Percentiles rank a stretch among this genome's conserved stretches.
phyloP scores from a whole-genome alignment of 805 yeast species.

The Kuraishia hungarica region DNA sequence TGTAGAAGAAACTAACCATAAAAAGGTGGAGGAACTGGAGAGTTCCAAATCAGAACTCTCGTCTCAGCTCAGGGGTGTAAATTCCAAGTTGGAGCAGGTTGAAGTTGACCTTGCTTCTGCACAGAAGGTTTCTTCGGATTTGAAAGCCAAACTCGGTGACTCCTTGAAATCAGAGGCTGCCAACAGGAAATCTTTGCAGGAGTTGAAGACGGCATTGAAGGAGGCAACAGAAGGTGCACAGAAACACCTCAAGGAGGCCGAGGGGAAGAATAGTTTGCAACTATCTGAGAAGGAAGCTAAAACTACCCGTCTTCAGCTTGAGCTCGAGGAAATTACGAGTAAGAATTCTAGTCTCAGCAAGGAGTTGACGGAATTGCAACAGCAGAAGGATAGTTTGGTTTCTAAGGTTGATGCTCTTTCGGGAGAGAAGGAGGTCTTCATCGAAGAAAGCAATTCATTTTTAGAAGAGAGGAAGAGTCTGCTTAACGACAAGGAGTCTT shows the following conservation, averaged over 20 bases:
- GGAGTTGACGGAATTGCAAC: background rate
- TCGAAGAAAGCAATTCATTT: background rate
- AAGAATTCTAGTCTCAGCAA: constrained; percentile 5
- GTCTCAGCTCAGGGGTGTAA: constrained; percentile 8
- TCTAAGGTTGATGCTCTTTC: background rate
- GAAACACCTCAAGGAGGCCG: background rate
- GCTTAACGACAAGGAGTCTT: background rate
- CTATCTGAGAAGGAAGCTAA: constrained; percentile 25
- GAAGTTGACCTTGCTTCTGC: constrained; percentile 1
- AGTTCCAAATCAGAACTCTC: constrained; percentile 1
- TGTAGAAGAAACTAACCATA: constrained; percentile 5
- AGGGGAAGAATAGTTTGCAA: background rate
- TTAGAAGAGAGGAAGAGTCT: background rate
- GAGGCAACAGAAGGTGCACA: background rate
- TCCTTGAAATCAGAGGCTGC: background rate
- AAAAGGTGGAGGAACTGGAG: constrained; percentile 11
- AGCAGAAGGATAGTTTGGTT: background rate
- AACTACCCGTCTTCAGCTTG: constrained; percentile 3
- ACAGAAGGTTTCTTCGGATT: constrained; percentile 1
- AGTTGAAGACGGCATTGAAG: background rate
- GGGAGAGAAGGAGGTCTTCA: background rate
- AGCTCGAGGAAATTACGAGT: constrained; percentile 6
- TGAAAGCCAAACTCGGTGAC: constrained; percentile 18
- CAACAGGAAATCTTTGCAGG: background rate
- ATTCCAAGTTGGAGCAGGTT: constrained; percentile 7